phyloP scores from a whole-genome alignment of 2,329 filamentous ascomycete species.

The Ophiostoma novo-ulmi region DNA sequence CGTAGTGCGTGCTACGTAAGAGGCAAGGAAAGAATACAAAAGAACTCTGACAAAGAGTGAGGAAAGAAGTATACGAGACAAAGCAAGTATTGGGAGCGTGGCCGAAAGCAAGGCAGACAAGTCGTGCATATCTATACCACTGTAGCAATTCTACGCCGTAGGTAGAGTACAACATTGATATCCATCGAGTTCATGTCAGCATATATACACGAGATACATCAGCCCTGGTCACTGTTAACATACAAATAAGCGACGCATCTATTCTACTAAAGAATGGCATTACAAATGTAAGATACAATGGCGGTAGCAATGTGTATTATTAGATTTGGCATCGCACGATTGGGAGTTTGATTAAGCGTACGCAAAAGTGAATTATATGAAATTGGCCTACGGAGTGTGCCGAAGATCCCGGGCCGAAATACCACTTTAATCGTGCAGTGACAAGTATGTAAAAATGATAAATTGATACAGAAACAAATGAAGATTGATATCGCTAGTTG shows the following conservation, averaged over 20 bases:
- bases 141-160: not conserved
- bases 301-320: not conserved
- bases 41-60: not conserved
- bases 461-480: not conserved
- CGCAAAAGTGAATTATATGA: not conserved
- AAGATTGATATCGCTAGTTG: not conserved
- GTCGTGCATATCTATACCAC: not conserved
- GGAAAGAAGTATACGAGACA: not conserved
- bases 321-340: not conserved
- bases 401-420: not conserved
- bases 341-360: not conserved
- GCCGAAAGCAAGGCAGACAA: not conserved
- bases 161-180: not conserved
- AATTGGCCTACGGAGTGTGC: not conserved
- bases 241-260: not conserved
- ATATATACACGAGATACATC: not conserved
- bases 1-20: not conserved
- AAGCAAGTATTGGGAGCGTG: not conserved
- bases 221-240: not conserved
- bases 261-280: not conserved
- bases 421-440: not conserved
- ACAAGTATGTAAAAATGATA: not conserved
- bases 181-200: not conserved
- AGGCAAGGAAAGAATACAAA: not conserved
- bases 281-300: constrained; percentile 7